Evolutionary conservation across 73 alveolate genomes (phyloP), one percentile per base, ranked within the genome.

Genomic region (Paramecium primaurelia): DNA sequence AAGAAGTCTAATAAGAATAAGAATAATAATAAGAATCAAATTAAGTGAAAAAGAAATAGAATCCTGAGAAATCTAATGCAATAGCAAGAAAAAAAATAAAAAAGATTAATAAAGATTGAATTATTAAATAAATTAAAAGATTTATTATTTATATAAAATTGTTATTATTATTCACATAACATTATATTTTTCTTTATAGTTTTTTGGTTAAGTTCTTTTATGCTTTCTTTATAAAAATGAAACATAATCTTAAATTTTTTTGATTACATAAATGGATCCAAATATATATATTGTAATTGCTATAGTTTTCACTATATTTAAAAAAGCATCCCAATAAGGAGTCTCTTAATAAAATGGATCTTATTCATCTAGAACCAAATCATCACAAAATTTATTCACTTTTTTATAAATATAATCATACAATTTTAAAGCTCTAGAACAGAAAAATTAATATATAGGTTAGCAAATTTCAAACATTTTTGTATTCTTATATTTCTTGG

Each of bases 331-430:
- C 42, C 42, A 34, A 64, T 32, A 32, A 16, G 84, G 84, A 64
- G 84, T 32, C 30, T 64, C 84, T 26, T 64, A 28, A 32, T 64
- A 28, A 64, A 64, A 64, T 64, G 84, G 84, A 32, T 32, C 51
- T 32, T 1, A 28, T 64, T 64, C 84, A 64, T 64, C 84, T 32
- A 32, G 9, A 64, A 64, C 51, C 47, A 64, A 32, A 64, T 64
- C 84, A 64, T 64, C 84, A 18, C 84, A 64, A 64, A 64, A 64
- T 64, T 32, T 28, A 28, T 64, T 64, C 84, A 64, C 84, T 64
- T 32, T 34, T 3, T 25, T 32, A 32, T 32, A 14, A 14, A 64
- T 64, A 64, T 54, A 22, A 25, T 32, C 9, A 32, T 64, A 64
- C 84, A 64, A 32, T 64, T 64, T 32, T 28, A 34, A 11, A 64